Evolutionary conservation across 148 eudicot genomes (phyloP).

Genomic region (Hydrangea macrophylla): DNA sequence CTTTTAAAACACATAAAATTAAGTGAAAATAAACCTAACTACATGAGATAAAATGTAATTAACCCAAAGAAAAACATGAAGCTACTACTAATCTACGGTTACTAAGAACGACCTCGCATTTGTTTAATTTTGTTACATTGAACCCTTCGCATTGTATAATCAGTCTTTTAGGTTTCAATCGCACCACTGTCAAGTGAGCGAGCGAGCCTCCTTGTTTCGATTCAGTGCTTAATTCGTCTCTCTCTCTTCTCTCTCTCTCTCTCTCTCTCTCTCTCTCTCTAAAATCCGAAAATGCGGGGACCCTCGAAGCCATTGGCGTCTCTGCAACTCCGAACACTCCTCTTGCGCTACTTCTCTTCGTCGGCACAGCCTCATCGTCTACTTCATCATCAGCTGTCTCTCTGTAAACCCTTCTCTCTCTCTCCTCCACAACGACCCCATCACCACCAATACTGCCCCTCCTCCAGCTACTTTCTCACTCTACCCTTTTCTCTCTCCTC

Average conservation of each 20-base stretch:
- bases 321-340: conserved; percentile 19
- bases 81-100: too few species aligned
- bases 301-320: conserved; percentile 18
- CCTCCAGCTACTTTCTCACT: conserved; percentile 10
- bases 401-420: conserved; percentile 11
- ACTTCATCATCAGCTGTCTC: neutral
- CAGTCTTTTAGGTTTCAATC: too few species aligned
- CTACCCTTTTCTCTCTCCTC: conserved; percentile 4
- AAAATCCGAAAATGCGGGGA: conserved; percentile 19
- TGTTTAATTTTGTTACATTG: too few species aligned
- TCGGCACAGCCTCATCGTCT: neutral
- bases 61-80: too few species aligned
- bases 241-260: conserved; percentile 1
- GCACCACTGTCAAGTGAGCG: too few species aligned
- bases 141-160: too few species aligned
- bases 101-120: too few species aligned
- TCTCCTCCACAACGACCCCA: neutral
- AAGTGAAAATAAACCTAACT: too few species aligned
- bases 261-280: too few species aligned
- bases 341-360: conserved; percentile 18
- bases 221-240: neutral
- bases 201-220: too few species aligned
- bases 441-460: conserved; percentile 12
- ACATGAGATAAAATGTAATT: too few species aligned
- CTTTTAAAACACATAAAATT: too few species aligned